A percentile compares a stretch with the other conserved stretches of the same genome.
These are phyloP conservation scores for Candida verbasci DNA, from an alignment of 805 yeast genomes.

Conservation along the genomic window DNA sequence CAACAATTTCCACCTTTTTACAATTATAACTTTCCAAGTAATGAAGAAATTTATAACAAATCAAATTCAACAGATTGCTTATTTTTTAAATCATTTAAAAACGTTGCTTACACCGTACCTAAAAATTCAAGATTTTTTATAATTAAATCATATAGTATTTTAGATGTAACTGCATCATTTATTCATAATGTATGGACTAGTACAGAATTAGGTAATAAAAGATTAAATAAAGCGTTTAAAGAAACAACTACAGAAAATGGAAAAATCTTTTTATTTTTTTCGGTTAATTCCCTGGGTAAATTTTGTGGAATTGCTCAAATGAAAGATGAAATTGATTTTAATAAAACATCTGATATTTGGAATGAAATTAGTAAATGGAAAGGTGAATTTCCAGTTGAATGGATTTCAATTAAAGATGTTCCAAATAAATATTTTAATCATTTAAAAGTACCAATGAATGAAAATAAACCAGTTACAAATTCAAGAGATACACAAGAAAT, in stretches of 20 bases:
- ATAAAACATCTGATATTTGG: constrained; percentile 43
- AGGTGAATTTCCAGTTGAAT: constrained; percentile 49
- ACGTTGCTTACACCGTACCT: constrained; percentile 15
- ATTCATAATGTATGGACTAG: constrained; percentile 54
- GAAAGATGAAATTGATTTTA: constrained; percentile 34
- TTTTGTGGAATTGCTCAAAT: constrained; percentile 59
- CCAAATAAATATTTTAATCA: constrained; percentile 45
- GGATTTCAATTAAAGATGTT: constrained; percentile 50
- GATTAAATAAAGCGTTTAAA: constrained; percentile 43
- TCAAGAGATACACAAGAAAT: constrained; percentile 62
- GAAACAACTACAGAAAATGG: constrained; percentile 16
- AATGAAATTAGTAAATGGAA: constrained; percentile 45
- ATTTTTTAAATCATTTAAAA: constrained; percentile 13
- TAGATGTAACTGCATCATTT: constrained; percentile 48
- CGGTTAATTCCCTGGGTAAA: constrained; percentile 54
- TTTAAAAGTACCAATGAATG: constrained; percentile 42
- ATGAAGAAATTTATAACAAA: no score
- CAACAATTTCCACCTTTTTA: not conserved
- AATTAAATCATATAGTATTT: constrained; percentile 49
- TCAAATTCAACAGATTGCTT: constrained; percentile 4
- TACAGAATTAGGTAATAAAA: constrained; percentile 51
- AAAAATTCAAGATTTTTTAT: constrained; percentile 38
- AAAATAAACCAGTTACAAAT: constrained; percentile 48
- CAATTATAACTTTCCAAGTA: no score
- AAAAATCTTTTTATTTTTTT: constrained; percentile 48